Evolutionary conservation across 1,139 yeast genomes (phyloP).

Genomic region (Candida gigantensis): DNA sequence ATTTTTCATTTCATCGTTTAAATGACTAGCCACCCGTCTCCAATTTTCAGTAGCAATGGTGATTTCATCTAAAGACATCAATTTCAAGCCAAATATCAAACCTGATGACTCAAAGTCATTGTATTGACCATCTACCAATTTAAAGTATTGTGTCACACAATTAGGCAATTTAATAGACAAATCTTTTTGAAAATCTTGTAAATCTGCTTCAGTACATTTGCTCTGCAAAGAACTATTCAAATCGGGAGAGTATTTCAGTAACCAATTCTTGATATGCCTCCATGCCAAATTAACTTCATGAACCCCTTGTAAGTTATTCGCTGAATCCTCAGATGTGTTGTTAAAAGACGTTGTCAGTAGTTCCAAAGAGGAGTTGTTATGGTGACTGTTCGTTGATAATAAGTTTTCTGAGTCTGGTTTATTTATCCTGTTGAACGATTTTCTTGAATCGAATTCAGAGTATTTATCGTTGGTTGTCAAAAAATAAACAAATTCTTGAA

Average conservation of each 20-base stretch:
- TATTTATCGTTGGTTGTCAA: constrained; percentile 67
- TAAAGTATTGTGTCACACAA: constrained; percentile 58
- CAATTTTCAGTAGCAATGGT: constrained; percentile 65
- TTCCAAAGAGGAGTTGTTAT: constrained; percentile 1
- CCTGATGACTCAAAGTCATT: constrained; percentile 55
- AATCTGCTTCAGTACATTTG: constrained; percentile 64
- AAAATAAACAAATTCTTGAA: constrained; percentile 63
- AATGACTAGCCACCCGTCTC: constrained; percentile 60
- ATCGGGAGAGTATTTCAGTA: constrained; percentile 55
- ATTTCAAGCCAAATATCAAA: constrained; percentile 59
- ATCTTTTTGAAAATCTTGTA: constrained; percentile 65
- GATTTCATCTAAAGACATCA: constrained; percentile 66
- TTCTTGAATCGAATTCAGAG: constrained; percentile 61
- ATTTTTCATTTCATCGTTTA: constrained; percentile 32
- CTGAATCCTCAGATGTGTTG: constrained; percentile 4
- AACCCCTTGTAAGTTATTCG: constrained; percentile 55
- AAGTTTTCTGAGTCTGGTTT: constrained; percentile 42
- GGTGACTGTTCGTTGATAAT: constrained; percentile 19
- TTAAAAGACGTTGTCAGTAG: constrained; percentile 1
- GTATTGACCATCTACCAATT: constrained; percentile 70
- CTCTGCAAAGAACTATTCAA: constrained; percentile 57
- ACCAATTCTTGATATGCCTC: constrained; percentile 69
- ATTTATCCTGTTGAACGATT: constrained; percentile 47
- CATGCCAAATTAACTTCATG: constrained; percentile 67
- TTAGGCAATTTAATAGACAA: constrained; percentile 57